A percentile compares a stretch with the other conserved stretches of the same genome.
These are phyloP conservation scores for Penicillium salamii DNA, from an alignment of 495 filamentous ascomycete genomes.

Conservation along the genomic window DNA sequence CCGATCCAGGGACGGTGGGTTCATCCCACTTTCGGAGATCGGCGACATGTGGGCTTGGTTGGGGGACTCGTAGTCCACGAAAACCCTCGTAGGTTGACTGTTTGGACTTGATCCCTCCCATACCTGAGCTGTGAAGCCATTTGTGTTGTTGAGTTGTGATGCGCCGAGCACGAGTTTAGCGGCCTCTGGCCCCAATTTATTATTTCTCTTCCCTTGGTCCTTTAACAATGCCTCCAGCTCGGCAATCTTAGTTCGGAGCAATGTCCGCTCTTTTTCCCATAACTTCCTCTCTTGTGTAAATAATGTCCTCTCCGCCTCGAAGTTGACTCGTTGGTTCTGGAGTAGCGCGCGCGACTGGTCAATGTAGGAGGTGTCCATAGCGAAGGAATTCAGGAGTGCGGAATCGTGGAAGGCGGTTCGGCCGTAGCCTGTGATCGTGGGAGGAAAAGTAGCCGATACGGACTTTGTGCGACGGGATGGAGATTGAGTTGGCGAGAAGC, in stretches of 20 bases:
- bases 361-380: slow-evolving; percentile 32
- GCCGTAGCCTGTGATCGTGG: slow-evolving; percentile 20
- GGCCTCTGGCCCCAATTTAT: slow-evolving; percentile 1
- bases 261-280: slow-evolving; percentile 41
- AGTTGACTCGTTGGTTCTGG: slow-evolving; percentile 37
- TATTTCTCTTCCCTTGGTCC: slow-evolving; percentile 11
- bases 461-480: slow-evolving; percentile 41
- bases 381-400: slow-evolving; percentile 3
- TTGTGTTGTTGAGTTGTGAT: slow-evolving; percentile 8
- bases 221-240: slow-evolving; percentile 37
- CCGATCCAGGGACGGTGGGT: slow-evolving; percentile 38
- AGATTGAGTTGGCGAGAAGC: slow-evolving; percentile 44
- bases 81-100: slow-evolving; percentile 43
- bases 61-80: slow-evolving; percentile 30
- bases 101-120: slow-evolving; percentile 45
- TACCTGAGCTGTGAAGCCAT: slow-evolving; percentile 28
- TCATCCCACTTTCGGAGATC: slow-evolving; percentile 17
- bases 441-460: slow-evolving; percentile 32
- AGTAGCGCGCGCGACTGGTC: slow-evolving; percentile 41
- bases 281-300: slow-evolving; percentile 41
- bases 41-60: slow-evolving; percentile 21
- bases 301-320: slow-evolving; percentile 36
- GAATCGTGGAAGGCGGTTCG: slow-evolving; percentile 8
- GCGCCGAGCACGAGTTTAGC: slow-evolving; percentile 6
- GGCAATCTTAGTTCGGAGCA: slow-evolving; percentile 36